Evolutionary conservation across 768 basidiomycete species (phyloP).

Genomic region (Mycena haematopus): DNA sequence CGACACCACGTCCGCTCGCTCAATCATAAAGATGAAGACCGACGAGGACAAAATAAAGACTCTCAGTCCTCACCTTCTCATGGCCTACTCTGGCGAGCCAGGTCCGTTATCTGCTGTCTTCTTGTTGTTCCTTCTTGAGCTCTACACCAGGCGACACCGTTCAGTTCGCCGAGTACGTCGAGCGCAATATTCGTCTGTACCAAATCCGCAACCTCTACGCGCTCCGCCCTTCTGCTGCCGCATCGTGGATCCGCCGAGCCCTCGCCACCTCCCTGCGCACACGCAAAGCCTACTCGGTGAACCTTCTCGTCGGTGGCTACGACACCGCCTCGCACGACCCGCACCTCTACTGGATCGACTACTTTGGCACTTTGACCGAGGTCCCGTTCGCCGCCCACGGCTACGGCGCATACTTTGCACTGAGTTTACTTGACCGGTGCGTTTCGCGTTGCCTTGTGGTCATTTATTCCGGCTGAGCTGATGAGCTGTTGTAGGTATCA

Average conservation of each 20-base stretch:
- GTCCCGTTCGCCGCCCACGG: constrained; percentile 97
- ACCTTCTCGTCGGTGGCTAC: constrained; percentile 91
- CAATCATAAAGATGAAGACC: constrained; percentile 96
- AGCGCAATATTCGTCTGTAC: constrained; percentile 94
- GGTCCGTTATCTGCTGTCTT: constrained; percentile 50
- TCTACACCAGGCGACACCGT: constrained; percentile 83
- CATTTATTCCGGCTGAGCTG: not conserved
- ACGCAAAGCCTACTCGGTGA: constrained; percentile 87
- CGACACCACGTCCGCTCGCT: constrained; percentile 87
- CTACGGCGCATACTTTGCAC: constrained; percentile 90
- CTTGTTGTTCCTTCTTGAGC: not conserved
- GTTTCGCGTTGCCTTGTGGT: constrained; percentile 29
- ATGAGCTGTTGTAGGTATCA: constrained; percentile 68
- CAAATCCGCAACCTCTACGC: constrained; percentile 93
- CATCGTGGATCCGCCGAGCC: constrained; percentile 92
- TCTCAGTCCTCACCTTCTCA: constrained; percentile 88
- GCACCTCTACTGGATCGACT: constrained; percentile 94
- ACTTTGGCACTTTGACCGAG: constrained; percentile 86
- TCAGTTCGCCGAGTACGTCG: constrained; percentile 95
- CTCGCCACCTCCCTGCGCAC: constrained; percentile 91
- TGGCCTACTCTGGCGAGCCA: constrained; percentile 95
- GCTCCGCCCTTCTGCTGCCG: constrained; percentile 88
- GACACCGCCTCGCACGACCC: constrained; percentile 78
- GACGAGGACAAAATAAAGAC: constrained; percentile 97
- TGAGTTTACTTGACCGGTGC: constrained; percentile 91